These are phyloP conservation scores for Avena atlantica DNA, from an alignment of 176 grass and related monocot genomes.

Conservation along the genomic window DNA sequence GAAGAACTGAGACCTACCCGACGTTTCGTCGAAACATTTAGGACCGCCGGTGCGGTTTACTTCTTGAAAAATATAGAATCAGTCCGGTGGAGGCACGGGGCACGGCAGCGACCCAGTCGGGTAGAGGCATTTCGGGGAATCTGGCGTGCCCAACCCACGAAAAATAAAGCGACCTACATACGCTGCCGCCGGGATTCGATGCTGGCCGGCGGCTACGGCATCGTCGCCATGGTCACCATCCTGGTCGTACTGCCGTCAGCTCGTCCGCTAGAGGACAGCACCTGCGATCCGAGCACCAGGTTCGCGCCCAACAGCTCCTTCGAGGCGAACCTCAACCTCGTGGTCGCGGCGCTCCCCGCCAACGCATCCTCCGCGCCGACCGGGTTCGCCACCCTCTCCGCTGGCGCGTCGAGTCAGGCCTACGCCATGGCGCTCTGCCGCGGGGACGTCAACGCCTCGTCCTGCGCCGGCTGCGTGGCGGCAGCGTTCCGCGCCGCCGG, in stretches of 20 bases:
- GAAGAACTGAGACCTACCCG: no score
- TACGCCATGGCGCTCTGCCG: slow-evolving; percentile 62
- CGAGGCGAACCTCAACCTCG: slow-evolving; percentile 30
- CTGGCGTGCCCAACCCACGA: no score
- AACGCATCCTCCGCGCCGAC: slow-evolving; percentile 30
- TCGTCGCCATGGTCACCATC: neutral
- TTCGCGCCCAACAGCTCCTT: slow-evolving; percentile 18
- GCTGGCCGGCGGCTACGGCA: neutral
- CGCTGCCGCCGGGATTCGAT: neutral
- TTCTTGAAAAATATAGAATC: no score
- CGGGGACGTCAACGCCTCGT: slow-evolving; percentile 46
- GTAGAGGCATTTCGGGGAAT: no score
- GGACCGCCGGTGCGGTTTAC: no score
- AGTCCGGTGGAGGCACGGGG: no score
- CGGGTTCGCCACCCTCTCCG: slow-evolving; percentile 21
- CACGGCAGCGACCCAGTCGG: no score
- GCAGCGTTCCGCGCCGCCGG: neutral
- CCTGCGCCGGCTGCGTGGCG: slow-evolving; percentile 51
- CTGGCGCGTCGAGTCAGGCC: slow-evolving; percentile 20
- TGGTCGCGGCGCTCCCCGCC: slow-evolving; percentile 3
- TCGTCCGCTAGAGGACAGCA: neutral
- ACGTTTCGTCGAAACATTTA: no score
- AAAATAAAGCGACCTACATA: no score
- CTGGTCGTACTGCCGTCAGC: neutral
- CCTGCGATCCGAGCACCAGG: neutral